phyloP scores from a whole-genome alignment of 2,329 filamentous ascomycete genomes.

The Talaromyces sp. region DNA sequence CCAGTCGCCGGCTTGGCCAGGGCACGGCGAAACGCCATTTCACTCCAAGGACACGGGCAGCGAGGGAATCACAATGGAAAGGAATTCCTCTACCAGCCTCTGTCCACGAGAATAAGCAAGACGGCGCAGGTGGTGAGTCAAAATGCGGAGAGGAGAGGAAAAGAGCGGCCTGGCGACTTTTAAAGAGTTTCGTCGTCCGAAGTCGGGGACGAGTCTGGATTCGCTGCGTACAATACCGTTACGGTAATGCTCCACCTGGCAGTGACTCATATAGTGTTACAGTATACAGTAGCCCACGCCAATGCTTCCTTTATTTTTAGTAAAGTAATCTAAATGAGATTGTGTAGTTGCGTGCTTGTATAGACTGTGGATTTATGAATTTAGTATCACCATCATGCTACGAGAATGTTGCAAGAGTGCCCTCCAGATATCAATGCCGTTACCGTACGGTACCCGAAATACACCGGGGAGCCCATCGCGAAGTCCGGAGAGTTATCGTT shows the following conservation, averaged over 20 bases:
- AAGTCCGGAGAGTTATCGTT: slow-evolving; percentile 1
- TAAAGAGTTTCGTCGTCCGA: not conserved
- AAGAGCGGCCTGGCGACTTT: slow-evolving; percentile 2
- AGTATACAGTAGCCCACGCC: not conserved
- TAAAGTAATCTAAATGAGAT: not conserved
- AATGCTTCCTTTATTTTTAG: not conserved
- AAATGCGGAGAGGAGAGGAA: slow-evolving; percentile 2
- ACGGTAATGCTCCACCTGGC: not conserved
- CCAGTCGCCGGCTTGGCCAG: slow-evolving; percentile 28
- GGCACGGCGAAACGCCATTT: slow-evolving; percentile 36
- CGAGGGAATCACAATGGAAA: slow-evolving; percentile 7
- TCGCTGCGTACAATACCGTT: not conserved
- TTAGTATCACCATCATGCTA: not conserved
- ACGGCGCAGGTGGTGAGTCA: not conserved
- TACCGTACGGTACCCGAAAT: slow-evolving; percentile 2
- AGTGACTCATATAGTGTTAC: not conserved
- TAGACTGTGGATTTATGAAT: not conserved
- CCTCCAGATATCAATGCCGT: not conserved
- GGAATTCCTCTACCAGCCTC: slow-evolving; percentile 1
- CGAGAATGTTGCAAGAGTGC: not conserved
- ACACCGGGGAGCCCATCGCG: slow-evolving; percentile 3
- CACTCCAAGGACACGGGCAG: not conserved
- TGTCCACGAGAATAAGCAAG: slow-evolving; percentile 3
- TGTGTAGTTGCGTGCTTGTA: not conserved
- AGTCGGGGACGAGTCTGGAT: not conserved